Evolutionary conservation across 2,329 filamentous ascomycete genomes (phyloP), one percentile per base, ranked within the genome.

Genomic region (Xylaria sp.): DNA sequence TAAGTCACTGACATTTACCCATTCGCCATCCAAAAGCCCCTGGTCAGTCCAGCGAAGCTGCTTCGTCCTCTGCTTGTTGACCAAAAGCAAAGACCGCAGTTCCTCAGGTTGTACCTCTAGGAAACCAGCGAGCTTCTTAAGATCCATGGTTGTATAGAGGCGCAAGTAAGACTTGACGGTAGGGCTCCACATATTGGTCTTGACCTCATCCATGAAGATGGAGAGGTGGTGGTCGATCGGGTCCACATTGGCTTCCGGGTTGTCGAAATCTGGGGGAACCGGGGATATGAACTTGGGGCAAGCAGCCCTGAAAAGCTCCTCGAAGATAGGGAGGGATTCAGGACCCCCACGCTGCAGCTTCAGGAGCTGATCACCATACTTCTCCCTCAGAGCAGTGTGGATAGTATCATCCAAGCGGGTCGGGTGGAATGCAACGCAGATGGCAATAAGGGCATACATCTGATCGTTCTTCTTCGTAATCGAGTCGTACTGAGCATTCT

Each of bases 391-490:
- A 72, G 95, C 94, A 71, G 94, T 97, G 90, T 99, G 96, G 85
- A 99, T 98, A 80, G 95, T 98, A 87, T 99, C 96, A 81, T 99
- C 96, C 77, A 99, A 90, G 76, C 96, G 91, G 66, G 95, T 98
- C 68, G 96, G 96, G 84, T 97, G 93, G 88, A 99, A 97, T 74
- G 96, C 94, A 67, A 98, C 94, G 83, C 96, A 99, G 85, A 99
- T 98, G 82, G 96, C 95, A 77, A 99, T 97, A 75, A 99, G 89
- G 48, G 96, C 96, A 82, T 98, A 98, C 95, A 99, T 98, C 88
- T 99, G 96, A 83, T 99, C 96, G 83, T 97, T 98, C 91, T 98
- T 98, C 92, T 99, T 99, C 78, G 93, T 94, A 83, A 98, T 98
- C 73, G 94, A 97, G 83, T 99, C 96, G 86, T 97, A 98, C 85